Evolutionary conservation across 129 eudicot species (phyloP).

Genomic region (Chrysanthemum makinoi): DNA sequence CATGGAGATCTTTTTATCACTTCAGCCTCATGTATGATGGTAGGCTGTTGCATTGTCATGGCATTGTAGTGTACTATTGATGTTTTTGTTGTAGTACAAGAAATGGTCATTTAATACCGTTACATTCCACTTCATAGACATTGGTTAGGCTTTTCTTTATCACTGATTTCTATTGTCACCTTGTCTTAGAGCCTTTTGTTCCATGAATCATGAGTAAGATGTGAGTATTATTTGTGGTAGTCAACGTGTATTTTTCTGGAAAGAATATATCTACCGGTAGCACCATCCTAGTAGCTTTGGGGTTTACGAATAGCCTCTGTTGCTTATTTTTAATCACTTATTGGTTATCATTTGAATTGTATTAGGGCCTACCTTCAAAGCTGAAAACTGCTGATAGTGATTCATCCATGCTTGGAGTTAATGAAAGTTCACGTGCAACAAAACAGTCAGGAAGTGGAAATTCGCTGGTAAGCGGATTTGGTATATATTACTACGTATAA

Average conservation of each 20-base stretch:
- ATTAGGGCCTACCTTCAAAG: slow-evolving; percentile 20
- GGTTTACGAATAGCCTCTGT: neutral
- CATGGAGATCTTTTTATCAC: no score
- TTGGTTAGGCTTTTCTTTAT: slow-evolving; percentile 1
- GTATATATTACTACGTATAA: neutral
- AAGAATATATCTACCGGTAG: neutral
- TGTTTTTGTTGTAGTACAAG: no score
- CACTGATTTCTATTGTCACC: neutral
- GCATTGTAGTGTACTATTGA: no score
- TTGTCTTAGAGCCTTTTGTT: neutral
- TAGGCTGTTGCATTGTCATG: no score
- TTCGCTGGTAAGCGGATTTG: slow-evolving; percentile 22
- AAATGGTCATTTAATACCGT: no score
- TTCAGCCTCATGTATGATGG: no score
- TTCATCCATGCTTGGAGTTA: slow-evolving; percentile 34
- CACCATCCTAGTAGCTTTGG: neutral
- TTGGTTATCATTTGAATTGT: neutral
- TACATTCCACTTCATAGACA: slow-evolving; percentile 8
- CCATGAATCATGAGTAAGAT: slow-evolving; percentile 9
- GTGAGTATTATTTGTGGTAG: slow-evolving; percentile 5
- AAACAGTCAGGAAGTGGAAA: slow-evolving; percentile 18
- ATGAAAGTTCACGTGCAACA: slow-evolving; percentile 30
- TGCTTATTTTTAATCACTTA: neutral
- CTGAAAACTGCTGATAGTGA: slow-evolving; percentile 32
- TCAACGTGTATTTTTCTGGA: neutral